Evolutionary conservation across 129 eudicot species (phyloP).

Genomic region (Centella asiatica): DNA sequence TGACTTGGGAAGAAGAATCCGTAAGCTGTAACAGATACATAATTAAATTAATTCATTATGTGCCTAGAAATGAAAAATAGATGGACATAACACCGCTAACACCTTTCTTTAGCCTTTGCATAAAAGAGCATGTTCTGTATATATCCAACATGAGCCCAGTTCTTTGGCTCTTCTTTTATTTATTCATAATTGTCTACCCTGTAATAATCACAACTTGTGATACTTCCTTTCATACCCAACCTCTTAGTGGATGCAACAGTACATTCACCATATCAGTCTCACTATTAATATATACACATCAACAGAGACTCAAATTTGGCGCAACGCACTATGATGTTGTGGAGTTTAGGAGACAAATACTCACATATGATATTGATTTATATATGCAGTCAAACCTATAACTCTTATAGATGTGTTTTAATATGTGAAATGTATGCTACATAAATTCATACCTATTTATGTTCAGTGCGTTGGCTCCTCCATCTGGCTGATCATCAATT

Average conservation of each 20-base stretch:
- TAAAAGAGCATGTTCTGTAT: not conserved
- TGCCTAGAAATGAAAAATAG: not conserved
- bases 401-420: too few relatives aligned
- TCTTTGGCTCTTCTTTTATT: not conserved
- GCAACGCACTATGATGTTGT: not conserved
- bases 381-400: too few relatives aligned
- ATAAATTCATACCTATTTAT: conserved; percentile 53
- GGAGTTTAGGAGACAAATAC: not conserved
- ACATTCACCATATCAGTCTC: too few relatives aligned
- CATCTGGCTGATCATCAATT: conserved; percentile 93
- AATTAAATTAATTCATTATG: conserved; percentile 10
- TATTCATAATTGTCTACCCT: not conserved
- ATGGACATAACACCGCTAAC: not conserved
- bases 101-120: not conserved
- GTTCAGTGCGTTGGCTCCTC: conserved; percentile 95
- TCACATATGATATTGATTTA: not conserved
- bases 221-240: not conserved
- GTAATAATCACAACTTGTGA: not conserved
- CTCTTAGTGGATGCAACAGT: too few relatives aligned
- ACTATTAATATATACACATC: too few relatives aligned
- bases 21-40: conserved; percentile 50
- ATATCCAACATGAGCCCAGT: not conserved
- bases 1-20: conserved; percentile 58
- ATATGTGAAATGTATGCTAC: not conserved
- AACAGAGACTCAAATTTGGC: too few relatives aligned